A percentile compares a stretch with the other conserved stretches of the same genome.
Conservation (phyloP, 768 basidiomycete genomes). For the Lactarius vividus region DNA sequence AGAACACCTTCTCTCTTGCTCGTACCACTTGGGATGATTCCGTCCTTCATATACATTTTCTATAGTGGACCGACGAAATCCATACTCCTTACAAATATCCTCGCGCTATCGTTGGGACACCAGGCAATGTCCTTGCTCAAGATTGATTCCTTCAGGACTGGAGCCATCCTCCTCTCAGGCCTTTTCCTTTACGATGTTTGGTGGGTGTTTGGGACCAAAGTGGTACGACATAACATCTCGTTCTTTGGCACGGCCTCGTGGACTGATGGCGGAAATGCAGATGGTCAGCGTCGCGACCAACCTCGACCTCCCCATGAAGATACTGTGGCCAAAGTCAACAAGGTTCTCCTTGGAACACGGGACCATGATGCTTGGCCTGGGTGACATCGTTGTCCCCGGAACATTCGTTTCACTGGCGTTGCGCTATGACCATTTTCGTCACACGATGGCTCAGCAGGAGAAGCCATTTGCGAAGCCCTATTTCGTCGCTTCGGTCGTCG, state of each 20-base stretch:
- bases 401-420: slow-evolving; percentile 80
- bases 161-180: slow-evolving; percentile 74
- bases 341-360: slow-evolving; percentile 50
- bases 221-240: slow-evolving; percentile 50
- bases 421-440: slow-evolving; percentile 71
- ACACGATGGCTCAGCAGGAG: slow-evolving; percentile 29
- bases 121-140: slow-evolving; percentile 77
- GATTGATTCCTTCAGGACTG: slow-evolving; percentile 88
- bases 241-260: neutral
- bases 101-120: slow-evolving; percentile 73
- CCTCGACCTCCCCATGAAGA: slow-evolving; percentile 91
- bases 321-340: slow-evolving; percentile 78
- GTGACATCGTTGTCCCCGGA: slow-evolving; percentile 73
- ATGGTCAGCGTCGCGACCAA: slow-evolving; percentile 93
- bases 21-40: slow-evolving; percentile 57
- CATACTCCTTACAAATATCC: slow-evolving; percentile 72
- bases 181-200: slow-evolving; percentile 93
- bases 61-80: slow-evolving; percentile 45
- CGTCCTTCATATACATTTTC: slow-evolving; percentile 64
- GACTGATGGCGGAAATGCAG: slow-evolving; percentile 38
- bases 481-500: slow-evolving; percentile 64
- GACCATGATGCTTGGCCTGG: slow-evolving; percentile 88
- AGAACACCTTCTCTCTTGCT: slow-evolving; percentile 57
- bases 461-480: slow-evolving; percentile 64
- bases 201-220: slow-evolving; percentile 90